A percentile compares a stretch with the other conserved stretches of the same genome.
These are phyloP conservation scores for Populus tremula DNA, from an alignment of 345 rosid genomes.

Conservation along the genomic window DNA sequence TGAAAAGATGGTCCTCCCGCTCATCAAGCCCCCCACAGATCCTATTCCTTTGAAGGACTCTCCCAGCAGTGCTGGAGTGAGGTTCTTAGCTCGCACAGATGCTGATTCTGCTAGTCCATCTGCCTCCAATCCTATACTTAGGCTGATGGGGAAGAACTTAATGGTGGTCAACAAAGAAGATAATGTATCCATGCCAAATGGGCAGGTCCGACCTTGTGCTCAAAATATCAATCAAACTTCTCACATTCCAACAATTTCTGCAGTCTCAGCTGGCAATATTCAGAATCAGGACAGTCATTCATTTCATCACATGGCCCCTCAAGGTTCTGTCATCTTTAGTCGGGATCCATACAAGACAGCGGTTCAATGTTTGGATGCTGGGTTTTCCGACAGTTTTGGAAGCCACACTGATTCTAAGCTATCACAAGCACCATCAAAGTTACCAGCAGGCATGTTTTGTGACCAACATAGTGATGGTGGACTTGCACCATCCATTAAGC, in stretches of 20 bases:
- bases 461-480: conserved; percentile 21
- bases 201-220: conserved; percentile 30
- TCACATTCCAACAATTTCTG: conserved; percentile 35
- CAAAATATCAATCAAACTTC: conserved; percentile 30
- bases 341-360: conserved; percentile 23
- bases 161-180: conserved; percentile 90
- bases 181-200: conserved; percentile 34
- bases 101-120: conserved; percentile 70
- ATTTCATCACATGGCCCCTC: conserved; percentile 26
- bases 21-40: conserved; percentile 23
- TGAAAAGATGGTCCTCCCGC: conserved; percentile 33
- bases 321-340: conserved; percentile 28
- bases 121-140: conserved; percentile 63
- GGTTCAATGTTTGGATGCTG: conserved; percentile 32
- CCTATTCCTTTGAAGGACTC: conserved; percentile 33
- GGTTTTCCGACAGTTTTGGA: conserved; percentile 23
- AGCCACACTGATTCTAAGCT: conserved; percentile 15
- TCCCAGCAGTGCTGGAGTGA: conserved; percentile 27
- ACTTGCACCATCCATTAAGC: conserved; percentile 26
- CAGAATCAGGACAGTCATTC: conserved; percentile 23
- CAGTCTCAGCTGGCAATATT: conserved; percentile 24
- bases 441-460: conserved; percentile 31
- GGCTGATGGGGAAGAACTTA: conserved; percentile 96
- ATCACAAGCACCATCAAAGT: conserved; percentile 22
- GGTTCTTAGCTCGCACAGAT: conserved; percentile 28